Percentiles rank a stretch among this genome's conserved stretches.
These are phyloP conservation scores for Leptodontidium sp. DNA, from an alignment of 2,329 filamentous ascomycete genomes.

Conservation along the genomic window DNA sequence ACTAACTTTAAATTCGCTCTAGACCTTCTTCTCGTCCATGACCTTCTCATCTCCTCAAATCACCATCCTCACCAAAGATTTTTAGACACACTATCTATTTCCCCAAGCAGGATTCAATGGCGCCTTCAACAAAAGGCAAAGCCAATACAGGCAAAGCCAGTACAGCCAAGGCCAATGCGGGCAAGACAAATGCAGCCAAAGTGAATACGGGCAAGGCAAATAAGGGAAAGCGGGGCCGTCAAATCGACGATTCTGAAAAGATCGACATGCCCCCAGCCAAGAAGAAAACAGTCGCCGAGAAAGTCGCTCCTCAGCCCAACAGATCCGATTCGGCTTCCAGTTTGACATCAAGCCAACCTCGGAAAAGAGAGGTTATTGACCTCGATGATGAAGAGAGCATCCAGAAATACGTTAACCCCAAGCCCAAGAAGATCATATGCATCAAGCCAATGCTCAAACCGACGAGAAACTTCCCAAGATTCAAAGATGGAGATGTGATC, in stretches of 20 bases:
- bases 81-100: not conserved
- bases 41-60: conserved; percentile 78
- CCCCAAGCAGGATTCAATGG: not conserved
- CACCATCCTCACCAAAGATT: conserved; percentile 60
- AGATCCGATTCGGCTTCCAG: not conserved
- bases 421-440: not conserved
- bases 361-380: not conserved
- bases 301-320: not conserved
- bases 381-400: conserved; percentile 1
- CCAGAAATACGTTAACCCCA: not conserved
- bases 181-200: too few relatives aligned
- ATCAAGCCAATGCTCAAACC: conserved; percentile 1
- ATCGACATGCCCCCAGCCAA: not conserved
- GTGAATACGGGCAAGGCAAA: not conserved
- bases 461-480: conserved; percentile 18
- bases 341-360: not conserved
- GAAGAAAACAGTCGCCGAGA: conserved; percentile 3
- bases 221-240: not conserved
- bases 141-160: too few relatives aligned
- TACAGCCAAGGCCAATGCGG: too few relatives aligned
- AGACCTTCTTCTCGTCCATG: conserved; percentile 49
- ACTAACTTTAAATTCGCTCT: not conserved
- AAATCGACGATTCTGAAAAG: not conserved
- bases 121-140: not conserved
- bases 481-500: conserved; percentile 26